These are phyloP conservation scores for Firmiana major DNA, from an alignment of 345 rosid genomes.

Conservation along the genomic window DNA sequence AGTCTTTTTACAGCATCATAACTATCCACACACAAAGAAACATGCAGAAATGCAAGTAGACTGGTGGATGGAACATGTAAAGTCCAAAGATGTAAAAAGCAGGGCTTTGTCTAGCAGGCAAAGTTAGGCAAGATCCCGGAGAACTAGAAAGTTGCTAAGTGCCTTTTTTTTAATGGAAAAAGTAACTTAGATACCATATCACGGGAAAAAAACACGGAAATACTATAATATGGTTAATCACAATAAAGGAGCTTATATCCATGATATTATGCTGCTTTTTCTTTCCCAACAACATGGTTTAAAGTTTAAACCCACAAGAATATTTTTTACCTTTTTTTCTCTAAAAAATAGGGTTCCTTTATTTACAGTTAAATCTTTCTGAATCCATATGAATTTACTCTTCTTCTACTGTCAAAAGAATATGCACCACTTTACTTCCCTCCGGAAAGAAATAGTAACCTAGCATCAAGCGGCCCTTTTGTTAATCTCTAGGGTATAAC, in stretches of 20 bases:
- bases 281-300: not conserved
- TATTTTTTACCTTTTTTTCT: no score
- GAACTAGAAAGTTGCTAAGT: not conserved
- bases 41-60: not conserved
- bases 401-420: not conserved
- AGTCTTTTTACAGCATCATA: not conserved
- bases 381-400: not conserved
- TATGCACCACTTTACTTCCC: not conserved
- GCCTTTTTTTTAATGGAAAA: no score
- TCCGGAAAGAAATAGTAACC: not conserved
- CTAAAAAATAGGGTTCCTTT: not conserved
- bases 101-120: not conserved
- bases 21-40: not conserved
- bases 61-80: not conserved
- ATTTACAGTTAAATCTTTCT: not conserved
- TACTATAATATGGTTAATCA: not conserved
- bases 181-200: not conserved
- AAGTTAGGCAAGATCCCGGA: not conserved
- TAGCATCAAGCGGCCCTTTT: not conserved
- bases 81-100: not conserved
- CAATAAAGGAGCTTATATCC: not conserved
- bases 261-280: not conserved
- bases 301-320: not conserved
- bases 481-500: not conserved
- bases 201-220: not conserved